Evolutionary conservation across 192 early-diverging fungal species (phyloP), one percentile per base, ranked within the genome.

Genomic region (Entomortierella lignicola): DNA sequence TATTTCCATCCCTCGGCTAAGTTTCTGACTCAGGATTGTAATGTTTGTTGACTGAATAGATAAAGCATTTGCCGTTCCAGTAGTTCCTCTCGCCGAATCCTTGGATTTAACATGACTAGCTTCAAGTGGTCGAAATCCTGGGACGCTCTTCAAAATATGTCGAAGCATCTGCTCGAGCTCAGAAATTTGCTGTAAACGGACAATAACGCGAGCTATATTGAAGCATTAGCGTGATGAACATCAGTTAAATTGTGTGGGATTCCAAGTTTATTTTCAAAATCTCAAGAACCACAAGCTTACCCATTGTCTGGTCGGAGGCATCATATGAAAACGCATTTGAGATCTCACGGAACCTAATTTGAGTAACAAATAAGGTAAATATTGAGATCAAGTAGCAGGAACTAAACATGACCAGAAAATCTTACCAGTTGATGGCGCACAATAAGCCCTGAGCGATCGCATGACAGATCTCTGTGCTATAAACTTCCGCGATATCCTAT

Each of bases 331-430:
- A 94, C 8, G 91, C 87, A 48, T 91, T 94, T 27, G 91, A 72
- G 8, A 89, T 60, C 63, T 94, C 92, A 25, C 91, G 89, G 51
- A 90, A 66, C 92, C 92, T 92, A 75, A 15, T 12, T 70, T 74
- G 25, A 56, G 44, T 47, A 20, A 11, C 2, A 5, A 48, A 26
- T 43, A n/a, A 10, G 8, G 4, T 30, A n/a, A n/a, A 30, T 0
- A 26, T 44, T 8, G 39, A 26, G 5, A 37, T 23, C 18, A 74
- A 58, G 12, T 25, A 13, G 31, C 11, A 10, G 17, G 8, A 21
- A 43, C 11, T 2, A 25, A 2, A 29, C 0, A 11, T n/a, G n/a
- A 42, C 15, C 26, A 17, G 2, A 47, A 47, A 12, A 12, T 69
- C 77, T 54, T 85, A 89, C 88, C 88, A 89, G 53, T 87, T 86